Evolutionary conservation across 257 asterid species (phyloP), one percentile per base, ranked within the genome.

Genomic region (Petunia secreta): DNA sequence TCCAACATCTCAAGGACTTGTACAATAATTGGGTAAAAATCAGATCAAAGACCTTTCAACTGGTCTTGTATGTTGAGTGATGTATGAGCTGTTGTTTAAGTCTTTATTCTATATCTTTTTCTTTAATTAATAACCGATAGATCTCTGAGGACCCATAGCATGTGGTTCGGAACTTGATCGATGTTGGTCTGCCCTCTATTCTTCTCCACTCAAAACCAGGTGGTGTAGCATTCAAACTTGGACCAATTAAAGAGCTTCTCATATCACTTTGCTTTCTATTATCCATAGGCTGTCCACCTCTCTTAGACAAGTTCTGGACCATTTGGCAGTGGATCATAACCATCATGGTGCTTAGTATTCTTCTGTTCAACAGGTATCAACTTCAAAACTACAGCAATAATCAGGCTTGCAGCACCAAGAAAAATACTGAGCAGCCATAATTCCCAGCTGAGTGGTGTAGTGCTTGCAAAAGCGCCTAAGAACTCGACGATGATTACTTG

Each of bases 231-330:
- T 25, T 25, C 25, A 25, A 25, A 25, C 25, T 25, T 25, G 25
- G 25, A 25, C 25, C 25, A 25, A 25, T 25, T 25, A 43, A n/a
- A 0, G 38, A 43, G 39, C n/a, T 55, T 67, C 75, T 52, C 54
- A 41, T 40, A 40, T 41, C 3, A 25, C 4, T 0, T 14, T 25
- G 34, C 62, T 14, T 14, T 4, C 62, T 55, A 15, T 55, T 55
- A 55, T 55, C 62, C 62, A 73, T 53, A 9, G 57, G 58, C 46
- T 64, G 76, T 64, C 25, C 43, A 16, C 4, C 50, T 46, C 44
- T 71, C 63, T 76, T 87, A 91, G 59, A 87, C 97, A 50, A 82
- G 86, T 39, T 92, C 97, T 1, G 98, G 97, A 58, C 97, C 98
- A 1, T 89, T 75, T 4, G 97, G 94, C 4, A 92, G 84, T 6